A percentile compares a stretch with the other conserved stretches of the same genome.
Conservation (phyloP, 164 flowering plant genomes). For the Chimonanthus praecox region DNA sequence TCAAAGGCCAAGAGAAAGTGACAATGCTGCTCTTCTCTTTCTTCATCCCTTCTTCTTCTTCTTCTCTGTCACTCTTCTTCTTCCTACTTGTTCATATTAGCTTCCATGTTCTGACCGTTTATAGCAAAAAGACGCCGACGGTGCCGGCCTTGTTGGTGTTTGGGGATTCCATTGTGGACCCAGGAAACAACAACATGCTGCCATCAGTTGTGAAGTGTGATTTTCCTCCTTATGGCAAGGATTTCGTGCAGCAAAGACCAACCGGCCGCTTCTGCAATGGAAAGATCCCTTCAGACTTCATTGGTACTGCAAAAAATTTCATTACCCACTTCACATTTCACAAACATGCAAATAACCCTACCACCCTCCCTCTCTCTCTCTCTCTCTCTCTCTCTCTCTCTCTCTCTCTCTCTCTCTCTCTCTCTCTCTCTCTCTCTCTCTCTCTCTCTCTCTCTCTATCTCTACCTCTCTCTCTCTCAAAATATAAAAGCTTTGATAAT, state of each 20-base stretch:
- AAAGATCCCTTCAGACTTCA: slow-evolving; percentile 20
- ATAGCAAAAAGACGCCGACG: neutral
- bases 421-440: neutral
- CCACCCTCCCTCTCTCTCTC: neutral
- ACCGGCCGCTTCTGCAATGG: slow-evolving; percentile 75
- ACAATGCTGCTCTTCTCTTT: neutral
- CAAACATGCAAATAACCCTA: neutral
- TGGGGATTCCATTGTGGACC: slow-evolving; percentile 74
- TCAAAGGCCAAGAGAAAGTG: neutral
- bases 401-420: neutral
- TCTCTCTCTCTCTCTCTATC: neutral
- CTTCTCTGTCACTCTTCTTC: neutral
- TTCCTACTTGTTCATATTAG: neutral
- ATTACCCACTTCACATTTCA: neutral
- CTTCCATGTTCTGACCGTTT: neutral
- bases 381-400: neutral
- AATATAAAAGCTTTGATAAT: neutral
- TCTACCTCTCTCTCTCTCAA: neutral
- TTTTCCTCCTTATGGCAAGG: slow-evolving; percentile 65
- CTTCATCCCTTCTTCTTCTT: neutral
- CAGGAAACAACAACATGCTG: slow-evolving; percentile 62
- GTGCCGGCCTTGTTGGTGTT: slow-evolving; percentile 48
- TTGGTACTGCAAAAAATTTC: neutral
- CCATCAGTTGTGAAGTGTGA: slow-evolving; percentile 51
- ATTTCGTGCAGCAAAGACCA: slow-evolving; percentile 41